Evolutionary conservation across 164 flowering plant species (phyloP).

Genomic region (Protea cynaroides): DNA sequence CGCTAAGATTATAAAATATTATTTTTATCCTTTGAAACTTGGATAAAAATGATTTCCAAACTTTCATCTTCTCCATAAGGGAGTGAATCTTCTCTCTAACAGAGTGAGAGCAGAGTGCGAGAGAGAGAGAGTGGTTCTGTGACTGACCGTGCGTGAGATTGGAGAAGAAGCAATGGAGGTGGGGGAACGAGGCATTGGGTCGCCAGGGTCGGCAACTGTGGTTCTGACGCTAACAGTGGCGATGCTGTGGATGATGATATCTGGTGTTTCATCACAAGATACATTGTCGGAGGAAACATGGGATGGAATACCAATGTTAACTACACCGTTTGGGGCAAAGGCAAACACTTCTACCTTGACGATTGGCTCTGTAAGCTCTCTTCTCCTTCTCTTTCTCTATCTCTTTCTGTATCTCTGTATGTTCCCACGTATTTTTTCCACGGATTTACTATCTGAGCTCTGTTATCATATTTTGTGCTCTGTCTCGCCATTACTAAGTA

Average conservation of each 20-base stretch:
- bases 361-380: conserved; percentile 67
- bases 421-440: neutral
- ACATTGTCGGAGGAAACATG: conserved; percentile 38
- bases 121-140: too few relatives aligned
- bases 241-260: neutral
- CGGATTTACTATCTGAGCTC: neutral
- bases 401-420: neutral
- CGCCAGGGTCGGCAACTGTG: neutral
- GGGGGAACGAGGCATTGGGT: neutral
- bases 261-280: conserved; percentile 1
- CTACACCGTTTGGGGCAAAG: conserved; percentile 63
- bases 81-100: too few relatives aligned
- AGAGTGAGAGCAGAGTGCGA: too few relatives aligned
- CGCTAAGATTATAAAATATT: too few relatives aligned
- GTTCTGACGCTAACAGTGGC: neutral
- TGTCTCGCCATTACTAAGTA: neutral
- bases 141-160: too few relatives aligned
- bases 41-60: too few relatives aligned
- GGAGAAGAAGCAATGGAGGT: neutral
- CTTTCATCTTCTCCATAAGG: too few relatives aligned
- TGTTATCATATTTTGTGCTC: too few relatives aligned
- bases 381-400: conserved; percentile 10
- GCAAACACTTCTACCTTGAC: conserved; percentile 44
- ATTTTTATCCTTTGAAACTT: too few relatives aligned
- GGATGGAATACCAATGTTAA: conserved; percentile 51